phyloP scores from a whole-genome alignment of 2,329 filamentous ascomycete genomes.

The Rutstroemia sp. region DNA sequence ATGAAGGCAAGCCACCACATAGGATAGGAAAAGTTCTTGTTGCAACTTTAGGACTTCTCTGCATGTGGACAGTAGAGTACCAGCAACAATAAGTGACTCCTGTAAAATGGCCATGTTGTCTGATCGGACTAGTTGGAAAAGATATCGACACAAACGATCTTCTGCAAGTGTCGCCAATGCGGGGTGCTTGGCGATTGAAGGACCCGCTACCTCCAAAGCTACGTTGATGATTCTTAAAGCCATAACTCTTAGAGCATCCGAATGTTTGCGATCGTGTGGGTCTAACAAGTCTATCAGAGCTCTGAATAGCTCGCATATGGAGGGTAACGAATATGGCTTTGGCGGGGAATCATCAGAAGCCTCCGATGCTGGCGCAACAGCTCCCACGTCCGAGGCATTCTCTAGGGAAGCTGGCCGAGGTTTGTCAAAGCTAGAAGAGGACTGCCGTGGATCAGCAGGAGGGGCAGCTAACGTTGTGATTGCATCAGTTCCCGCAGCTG shows the following conservation, averaged over 20 bases:
- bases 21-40: constrained; percentile 92
- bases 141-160: constrained; percentile 84
- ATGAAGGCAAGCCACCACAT: constrained; percentile 88
- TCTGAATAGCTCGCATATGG: constrained; percentile 87
- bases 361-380: constrained; percentile 24
- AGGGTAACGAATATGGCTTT: constrained; percentile 86
- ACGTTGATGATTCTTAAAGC: constrained; percentile 95
- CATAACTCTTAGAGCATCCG: constrained; percentile 95
- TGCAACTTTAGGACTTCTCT: constrained; percentile 87
- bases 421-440: constrained; percentile 38
- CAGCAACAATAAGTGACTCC: constrained; percentile 85
- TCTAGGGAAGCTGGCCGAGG: constrained; percentile 20
- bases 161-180: constrained; percentile 81
- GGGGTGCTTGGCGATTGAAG: constrained; percentile 88
- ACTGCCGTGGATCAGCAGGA: constrained; percentile 29
- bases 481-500: constrained; percentile 56
- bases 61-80: constrained; percentile 85
- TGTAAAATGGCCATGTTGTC: constrained; percentile 95
- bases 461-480: constrained; percentile 45
- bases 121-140: constrained; percentile 93
- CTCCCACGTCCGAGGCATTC: constrained; percentile 20
- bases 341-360: constrained; percentile 43
- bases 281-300: constrained; percentile 91
- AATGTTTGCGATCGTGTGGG: constrained; percentile 86
- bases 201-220: constrained; percentile 89